A percentile compares a stretch with the other conserved stretches of the same genome.
Conservation (phyloP, 1,284 basidiomycete species). For the Butyriboletus appendiculatus region DNA sequence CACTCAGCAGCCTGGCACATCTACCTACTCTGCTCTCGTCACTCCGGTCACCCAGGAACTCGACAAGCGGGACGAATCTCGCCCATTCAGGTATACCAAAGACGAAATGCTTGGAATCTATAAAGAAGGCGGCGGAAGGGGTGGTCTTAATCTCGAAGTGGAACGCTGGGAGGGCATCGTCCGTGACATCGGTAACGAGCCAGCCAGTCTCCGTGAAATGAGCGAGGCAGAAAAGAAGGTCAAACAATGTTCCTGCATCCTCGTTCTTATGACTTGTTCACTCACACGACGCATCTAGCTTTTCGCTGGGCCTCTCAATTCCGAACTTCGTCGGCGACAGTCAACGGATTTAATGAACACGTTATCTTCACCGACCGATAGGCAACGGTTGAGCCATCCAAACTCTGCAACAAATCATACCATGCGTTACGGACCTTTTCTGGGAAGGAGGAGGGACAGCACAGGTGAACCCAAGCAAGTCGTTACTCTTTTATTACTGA, state of each 20-base stretch:
- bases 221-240: conserved; percentile 89
- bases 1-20: conserved; percentile 51
- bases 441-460: conserved; percentile 64
- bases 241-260: conserved; percentile 25
- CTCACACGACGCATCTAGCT: conserved; percentile 50
- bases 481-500: conserved; percentile 12
- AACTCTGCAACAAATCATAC: conserved; percentile 53
- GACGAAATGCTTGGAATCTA: conserved; percentile 86
- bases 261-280: conserved; percentile 11
- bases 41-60: conserved; percentile 55
- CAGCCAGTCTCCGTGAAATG: conserved; percentile 78
- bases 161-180: conserved; percentile 87
- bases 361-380: conserved; percentile 55
- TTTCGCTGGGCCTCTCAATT: conserved; percentile 74
- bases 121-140: conserved; percentile 74
- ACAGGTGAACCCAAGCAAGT: conserved; percentile 46
- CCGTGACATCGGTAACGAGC: conserved; percentile 70
- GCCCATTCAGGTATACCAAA: conserved; percentile 85
- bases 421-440: conserved; percentile 60
- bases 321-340: conserved; percentile 79
- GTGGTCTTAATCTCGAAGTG: conserved; percentile 79
- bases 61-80: conserved; percentile 60
- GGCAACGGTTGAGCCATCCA: conserved; percentile 55
- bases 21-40: conserved; percentile 80
- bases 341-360: conserved; percentile 68